These are phyloP conservation scores for Pyricularia pennisetigena DNA, from an alignment of 2,329 filamentous ascomycete genomes.

Conservation along the genomic window DNA sequence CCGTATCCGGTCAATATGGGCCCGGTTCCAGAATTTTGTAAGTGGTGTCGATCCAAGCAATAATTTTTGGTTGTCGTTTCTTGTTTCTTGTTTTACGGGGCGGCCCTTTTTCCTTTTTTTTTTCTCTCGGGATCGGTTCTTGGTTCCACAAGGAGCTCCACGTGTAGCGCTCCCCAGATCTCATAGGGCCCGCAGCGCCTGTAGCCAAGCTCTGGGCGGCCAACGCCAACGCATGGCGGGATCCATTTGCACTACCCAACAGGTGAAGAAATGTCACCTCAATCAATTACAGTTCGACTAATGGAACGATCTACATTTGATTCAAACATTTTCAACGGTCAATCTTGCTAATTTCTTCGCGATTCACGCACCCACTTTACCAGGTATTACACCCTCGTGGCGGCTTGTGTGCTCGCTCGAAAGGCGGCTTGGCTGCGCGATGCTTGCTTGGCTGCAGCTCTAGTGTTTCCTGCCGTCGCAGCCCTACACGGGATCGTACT, in stretches of 20 bases:
- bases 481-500: slow-evolving; percentile 55
- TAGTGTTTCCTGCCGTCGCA: slow-evolving; percentile 53
- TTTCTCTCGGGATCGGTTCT: background rate
- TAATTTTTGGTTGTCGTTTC: background rate
- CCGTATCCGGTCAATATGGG: slow-evolving; percentile 7
- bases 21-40: slow-evolving; percentile 4
- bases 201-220: background rate
- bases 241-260: background rate
- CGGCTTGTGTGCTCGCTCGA: slow-evolving; percentile 52
- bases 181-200: background rate
- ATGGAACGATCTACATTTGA: background rate
- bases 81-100: background rate
- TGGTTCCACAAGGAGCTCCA: background rate
- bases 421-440: slow-evolving; percentile 52
- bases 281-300: background rate
- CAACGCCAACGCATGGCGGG: background rate
- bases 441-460: slow-evolving; percentile 52
- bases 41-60: background rate
- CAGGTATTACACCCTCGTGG: slow-evolving; percentile 55
- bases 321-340: background rate
- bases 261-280: background rate
- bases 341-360: background rate
- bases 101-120: background rate
- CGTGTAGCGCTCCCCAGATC: background rate
- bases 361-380: background rate